Evolutionary conservation across 352 stramenopile genomes (phyloP).

Genomic region (Pythium utonaiense): DNA sequence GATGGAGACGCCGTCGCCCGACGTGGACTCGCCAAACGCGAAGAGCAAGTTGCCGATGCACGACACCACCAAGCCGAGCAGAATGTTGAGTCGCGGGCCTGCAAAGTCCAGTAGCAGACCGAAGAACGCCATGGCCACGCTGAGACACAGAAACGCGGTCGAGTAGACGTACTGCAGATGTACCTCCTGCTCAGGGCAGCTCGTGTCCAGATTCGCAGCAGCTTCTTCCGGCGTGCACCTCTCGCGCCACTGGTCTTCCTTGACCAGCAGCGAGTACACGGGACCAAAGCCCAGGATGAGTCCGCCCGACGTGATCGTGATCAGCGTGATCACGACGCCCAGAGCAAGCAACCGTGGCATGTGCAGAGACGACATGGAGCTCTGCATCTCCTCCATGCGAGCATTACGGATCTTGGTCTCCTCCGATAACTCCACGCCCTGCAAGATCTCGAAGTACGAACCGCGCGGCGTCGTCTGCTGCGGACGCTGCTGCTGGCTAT

Average conservation of each 20-base stretch:
- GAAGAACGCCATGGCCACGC: slow-evolving; percentile 42
- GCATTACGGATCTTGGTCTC: slow-evolving; percentile 10
- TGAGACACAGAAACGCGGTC: slow-evolving; percentile 44
- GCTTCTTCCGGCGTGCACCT: slow-evolving; percentile 20
- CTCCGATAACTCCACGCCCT: neutral
- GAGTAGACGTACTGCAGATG: slow-evolving; percentile 53
- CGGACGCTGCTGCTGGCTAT: neutral
- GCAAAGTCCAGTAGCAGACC: slow-evolving; percentile 43
- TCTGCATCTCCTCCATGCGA: slow-evolving; percentile 7
- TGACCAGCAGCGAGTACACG: slow-evolving; percentile 45
- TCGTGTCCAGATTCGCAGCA: slow-evolving; percentile 11
- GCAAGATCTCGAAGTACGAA: neutral
- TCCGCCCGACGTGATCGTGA: slow-evolving; percentile 13
- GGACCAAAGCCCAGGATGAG: slow-evolving; percentile 49
- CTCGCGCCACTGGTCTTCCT: slow-evolving; percentile 44
- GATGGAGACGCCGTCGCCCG: slow-evolving; percentile 32
- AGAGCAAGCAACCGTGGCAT: neutral
- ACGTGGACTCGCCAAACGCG: slow-evolving; percentile 33
- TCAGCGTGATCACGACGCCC: neutral
- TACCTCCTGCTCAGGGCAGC: slow-evolving; percentile 40
- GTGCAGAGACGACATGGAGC: neutral
- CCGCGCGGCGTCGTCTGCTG: neutral
- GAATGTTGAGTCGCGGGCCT: slow-evolving; percentile 32
- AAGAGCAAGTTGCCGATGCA: slow-evolving; percentile 44
- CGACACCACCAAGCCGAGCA: slow-evolving; percentile 36